Evolutionary conservation across 768 basidiomycete genomes (phyloP), one percentile per base, ranked within the genome.

Genomic region (Trametes villosa): DNA sequence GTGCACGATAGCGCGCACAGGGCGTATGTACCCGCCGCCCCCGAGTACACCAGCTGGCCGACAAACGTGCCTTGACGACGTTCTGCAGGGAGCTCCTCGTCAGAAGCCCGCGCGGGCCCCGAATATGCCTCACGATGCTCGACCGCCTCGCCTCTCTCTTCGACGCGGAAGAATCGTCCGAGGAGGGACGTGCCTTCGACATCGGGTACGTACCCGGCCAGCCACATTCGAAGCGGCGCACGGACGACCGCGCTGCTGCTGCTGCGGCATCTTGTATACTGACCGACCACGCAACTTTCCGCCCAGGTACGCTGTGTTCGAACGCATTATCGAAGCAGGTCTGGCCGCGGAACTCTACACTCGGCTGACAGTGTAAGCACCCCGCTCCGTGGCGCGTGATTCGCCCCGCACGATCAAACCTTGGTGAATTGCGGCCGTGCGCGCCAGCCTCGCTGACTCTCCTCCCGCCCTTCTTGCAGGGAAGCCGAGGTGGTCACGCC

Each of bases 401-500:
- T 38, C 18, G 24, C n/a, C 6, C 53, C 47, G 42, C 33, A 29
- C 9, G 18, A 29, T 53, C 9, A 40, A 51, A 41, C 48, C 31
- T 34, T 50, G 11, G 24, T 44, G 4, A 18, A 46, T 46, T 36
- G 45, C 9, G 30, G 17, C 15, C 5, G n/a, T 27, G 42, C 17
- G 12, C 9, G 15, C 4, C 9, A 9, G 12, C 22, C 34, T 24
- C 20, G 30, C 6, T 34, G 44, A 38, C n/a, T 29, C 42, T 47
- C 33, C 56, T 13, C 17, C n/a, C 30, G 41, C n/a, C 29, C 26
- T n/a, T n/a, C 51, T 6, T 15, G 26, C 71, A 92, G 92, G 59
- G 62, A 75, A 24, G 85, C 82, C 46, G 93, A 94, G 74, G 79
- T 86, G 13, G 83, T 95, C 40, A 86, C 91, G 6, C 92, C 94